Evolutionary conservation across 441 rosid species (phyloP).

Genomic region (Corymbia citriodora): DNA sequence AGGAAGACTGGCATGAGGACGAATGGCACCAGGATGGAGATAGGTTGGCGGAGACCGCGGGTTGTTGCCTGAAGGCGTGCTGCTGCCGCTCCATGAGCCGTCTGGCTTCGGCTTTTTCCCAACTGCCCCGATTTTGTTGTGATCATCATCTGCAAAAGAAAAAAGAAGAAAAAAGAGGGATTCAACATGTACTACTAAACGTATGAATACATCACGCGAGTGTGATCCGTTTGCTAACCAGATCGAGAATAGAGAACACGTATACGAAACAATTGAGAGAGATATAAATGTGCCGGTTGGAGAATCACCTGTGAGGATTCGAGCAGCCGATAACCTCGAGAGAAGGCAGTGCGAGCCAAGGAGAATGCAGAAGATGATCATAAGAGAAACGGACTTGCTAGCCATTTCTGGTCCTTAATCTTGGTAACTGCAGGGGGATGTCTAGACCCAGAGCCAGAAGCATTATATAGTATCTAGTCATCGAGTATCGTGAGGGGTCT

Average conservation of each 20-base stretch:
- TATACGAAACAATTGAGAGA: neutral
- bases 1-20: no score
- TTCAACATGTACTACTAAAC: neutral
- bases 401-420: no score
- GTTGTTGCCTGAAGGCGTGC: neutral
- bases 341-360: neutral
- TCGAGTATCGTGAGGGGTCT: neutral
- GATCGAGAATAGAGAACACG: no score
- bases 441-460: no score
- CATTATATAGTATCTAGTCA: no score
- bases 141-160: neutral
- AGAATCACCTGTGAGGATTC: neutral
- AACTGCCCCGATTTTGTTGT: neutral
- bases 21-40: no score
- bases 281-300: neutral
- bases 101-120: neutral
- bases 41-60: constrained; percentile 3
- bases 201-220: neutral
- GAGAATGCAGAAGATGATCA: neutral
- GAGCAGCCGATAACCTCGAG: neutral
- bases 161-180: neutral
- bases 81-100: constrained; percentile 3
- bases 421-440: no score
- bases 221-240: neutral
- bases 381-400: neutral